Evolutionary conservation across 2,329 filamentous ascomycete species (phyloP).

Genomic region (Colletotrichum nymphaeae): DNA sequence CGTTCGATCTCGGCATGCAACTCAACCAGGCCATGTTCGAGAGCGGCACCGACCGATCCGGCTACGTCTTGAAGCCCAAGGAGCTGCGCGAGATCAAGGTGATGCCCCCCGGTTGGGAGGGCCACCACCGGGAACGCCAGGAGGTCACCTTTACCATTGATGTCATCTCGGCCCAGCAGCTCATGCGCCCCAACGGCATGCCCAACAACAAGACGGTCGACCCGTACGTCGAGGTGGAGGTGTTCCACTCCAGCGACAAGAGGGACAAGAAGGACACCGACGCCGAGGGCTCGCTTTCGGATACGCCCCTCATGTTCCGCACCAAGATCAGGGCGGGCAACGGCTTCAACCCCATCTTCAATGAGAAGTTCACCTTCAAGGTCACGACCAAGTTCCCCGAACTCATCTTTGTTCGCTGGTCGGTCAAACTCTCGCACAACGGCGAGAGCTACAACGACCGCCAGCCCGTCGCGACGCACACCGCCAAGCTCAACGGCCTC

Average conservation of each 20-base stretch:
- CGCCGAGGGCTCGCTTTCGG: constrained; percentile 55
- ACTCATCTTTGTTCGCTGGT: constrained; percentile 93
- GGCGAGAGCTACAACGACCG: constrained; percentile 75
- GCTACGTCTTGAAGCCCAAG: constrained; percentile 93
- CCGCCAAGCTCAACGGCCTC: constrained; percentile 88
- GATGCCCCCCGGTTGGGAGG: constrained; percentile 61
- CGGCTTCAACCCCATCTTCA: constrained; percentile 92
- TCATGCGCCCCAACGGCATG: constrained; percentile 83
- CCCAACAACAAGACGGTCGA: constrained; percentile 82
- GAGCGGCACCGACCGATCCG: constrained; percentile 84
- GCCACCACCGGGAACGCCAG: constrained; percentile 83
- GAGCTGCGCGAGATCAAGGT: constrained; percentile 81
- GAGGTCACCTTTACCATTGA: constrained; percentile 87
- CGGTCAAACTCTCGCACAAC: constrained; percentile 87
- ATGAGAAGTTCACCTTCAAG: constrained; percentile 81
- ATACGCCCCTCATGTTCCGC: constrained; percentile 78
- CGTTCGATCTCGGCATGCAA: constrained; percentile 94
- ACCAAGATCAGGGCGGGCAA: constrained; percentile 88
- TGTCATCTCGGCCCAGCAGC: constrained; percentile 92
- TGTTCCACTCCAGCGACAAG: constrained; percentile 94
- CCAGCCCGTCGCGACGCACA: constrained; percentile 85
- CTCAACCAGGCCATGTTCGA: constrained; percentile 98
- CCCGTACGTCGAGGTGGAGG: constrained; percentile 94
- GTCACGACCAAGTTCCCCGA: constrained; percentile 95
- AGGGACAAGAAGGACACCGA: constrained; percentile 85